Base-by-base conservation (phyloP, 2,329 filamentous ascomycete genomes). In the Diplodia intermedia region DNA sequence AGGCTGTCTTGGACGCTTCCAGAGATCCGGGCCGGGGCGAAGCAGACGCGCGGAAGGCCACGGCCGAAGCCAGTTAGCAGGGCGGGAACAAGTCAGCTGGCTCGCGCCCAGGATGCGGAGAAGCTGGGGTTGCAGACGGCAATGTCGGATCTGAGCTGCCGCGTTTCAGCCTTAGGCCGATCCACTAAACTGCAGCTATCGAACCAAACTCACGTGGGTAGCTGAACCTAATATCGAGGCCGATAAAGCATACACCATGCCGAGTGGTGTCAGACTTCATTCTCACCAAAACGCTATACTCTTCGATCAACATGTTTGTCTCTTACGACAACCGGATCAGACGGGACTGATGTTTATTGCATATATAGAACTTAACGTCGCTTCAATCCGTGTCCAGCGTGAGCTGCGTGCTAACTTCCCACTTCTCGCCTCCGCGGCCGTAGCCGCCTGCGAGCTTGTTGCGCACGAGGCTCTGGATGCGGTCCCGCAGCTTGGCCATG, bases 341-440 rank as follows among this genome's bases (percentile, higher is more conserved):
- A 23, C 2, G 23, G 23, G 23, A 23, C 2, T 2, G 23, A 23
- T 23, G 23, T 47, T 9, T 47, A 52, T 52, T 31, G 38, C 50
- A 38, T 31, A 38, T 3, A 31, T 31, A 63, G 12, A 43, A 43
- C 20, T 23, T 12, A 43, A 14, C 55, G 18, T 3, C 33, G 33
- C 7, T 11, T 63, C 47, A 67, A 38, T 67, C 65, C 65, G 52
- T 57, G 43, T 67, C 65, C 11, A 85, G 77, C 55, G 82, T 89
- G 76, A 93, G 89, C 81, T 98, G 93, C 65, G 96, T 85, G 56
- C 91, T 96, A 15, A 98, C 92, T 81, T 99, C 95, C 95, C 95
- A 99, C 74, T 89, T 90, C 76, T 95, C 85, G 47, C 89, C 91
- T 4, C 91, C 91, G 53, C 88, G 86, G 9, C 94, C 94, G 78